Conservation (phyloP, 768 basidiomycete genomes). For the Mycena epipterygia region DNA sequence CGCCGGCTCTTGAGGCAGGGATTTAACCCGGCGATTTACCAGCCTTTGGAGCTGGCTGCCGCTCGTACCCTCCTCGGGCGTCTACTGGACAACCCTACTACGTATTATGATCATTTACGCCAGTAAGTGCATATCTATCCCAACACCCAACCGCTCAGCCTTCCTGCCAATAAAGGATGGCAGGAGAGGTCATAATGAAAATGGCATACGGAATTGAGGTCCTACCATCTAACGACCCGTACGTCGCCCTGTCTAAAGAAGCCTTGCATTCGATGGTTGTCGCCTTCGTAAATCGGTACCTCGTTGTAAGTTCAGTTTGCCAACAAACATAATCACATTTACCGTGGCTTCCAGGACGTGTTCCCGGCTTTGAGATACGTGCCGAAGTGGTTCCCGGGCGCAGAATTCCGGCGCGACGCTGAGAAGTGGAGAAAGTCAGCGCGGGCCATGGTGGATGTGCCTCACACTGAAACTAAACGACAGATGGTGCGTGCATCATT, state of each 20-base stretch:
- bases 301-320: background rate
- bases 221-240: constrained; percentile 39
- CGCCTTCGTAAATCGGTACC: background rate
- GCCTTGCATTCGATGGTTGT: background rate
- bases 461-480: background rate
- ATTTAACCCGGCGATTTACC: too few species aligned
- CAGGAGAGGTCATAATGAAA: constrained; percentile 34
- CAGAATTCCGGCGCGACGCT: too few species aligned
- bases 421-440: too few species aligned
- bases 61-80: background rate
- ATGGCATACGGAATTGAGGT: constrained; percentile 42
- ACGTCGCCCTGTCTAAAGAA: constrained; percentile 14
- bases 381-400: background rate
- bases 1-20: too few species aligned
- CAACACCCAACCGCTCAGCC: background rate
- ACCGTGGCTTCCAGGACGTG: too few species aligned
- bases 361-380: background rate
- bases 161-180: background rate
- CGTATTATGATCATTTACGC: background rate
- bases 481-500: constrained; percentile 38
- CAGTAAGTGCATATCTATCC: background rate
- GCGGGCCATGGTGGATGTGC: background rate
- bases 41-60: background rate
- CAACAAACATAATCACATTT: too few species aligned
- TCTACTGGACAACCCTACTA: background rate